Base-by-base conservation (phyloP, 1,284 basidiomycete species). In the Puccinia triticina region DNA sequence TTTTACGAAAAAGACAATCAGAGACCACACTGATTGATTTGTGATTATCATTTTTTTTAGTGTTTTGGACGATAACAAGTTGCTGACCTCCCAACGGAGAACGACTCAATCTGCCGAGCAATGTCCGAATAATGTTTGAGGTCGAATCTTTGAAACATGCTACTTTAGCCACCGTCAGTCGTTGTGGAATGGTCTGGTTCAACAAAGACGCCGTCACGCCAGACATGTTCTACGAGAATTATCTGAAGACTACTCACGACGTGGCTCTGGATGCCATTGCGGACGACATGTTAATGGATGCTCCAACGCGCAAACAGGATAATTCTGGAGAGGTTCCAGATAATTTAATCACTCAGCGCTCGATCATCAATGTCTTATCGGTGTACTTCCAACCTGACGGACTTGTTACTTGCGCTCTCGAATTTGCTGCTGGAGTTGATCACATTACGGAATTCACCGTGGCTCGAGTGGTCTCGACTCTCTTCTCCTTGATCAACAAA, bases 171-270 rank as follows among this genome's bases (percentile, higher is more conserved):
- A 99, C 97, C 21, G 98, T 99, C 89, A 97, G 95, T 91, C 96
- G 97, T 82, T 99, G 97, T 87, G 97, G 97, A 87, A 99, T 99
- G 97, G 96, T 99, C 85, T 99, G 97, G 97, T 99, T 99, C 89
- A 98, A 95, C 86, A 95, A 98, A 83, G 95, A 98, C 84, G 92
- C 96, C 72, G 92, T 99, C 46, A 92, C 94, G 84, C 92, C 95
- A 2, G 89, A 90, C 4, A 98, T 99, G 97, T 91, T 98, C 46
- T 98, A 93, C 88, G 91, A 90, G 71, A 91, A 98, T 87, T 96
- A 98, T 86, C 91, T 99, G 69, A 90, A 91, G 73, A 92, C 92
- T 0, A 89, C 98, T 48, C 90, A 92, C 0, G 89, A 91, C 8
- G 89, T 92, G 4, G 91, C 94, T n/a, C 88, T 99, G 84, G 94